These are phyloP conservation scores for Gracilaria caudata DNA, from an alignment of 23 red algal genomes.

Conservation along the genomic window DNA sequence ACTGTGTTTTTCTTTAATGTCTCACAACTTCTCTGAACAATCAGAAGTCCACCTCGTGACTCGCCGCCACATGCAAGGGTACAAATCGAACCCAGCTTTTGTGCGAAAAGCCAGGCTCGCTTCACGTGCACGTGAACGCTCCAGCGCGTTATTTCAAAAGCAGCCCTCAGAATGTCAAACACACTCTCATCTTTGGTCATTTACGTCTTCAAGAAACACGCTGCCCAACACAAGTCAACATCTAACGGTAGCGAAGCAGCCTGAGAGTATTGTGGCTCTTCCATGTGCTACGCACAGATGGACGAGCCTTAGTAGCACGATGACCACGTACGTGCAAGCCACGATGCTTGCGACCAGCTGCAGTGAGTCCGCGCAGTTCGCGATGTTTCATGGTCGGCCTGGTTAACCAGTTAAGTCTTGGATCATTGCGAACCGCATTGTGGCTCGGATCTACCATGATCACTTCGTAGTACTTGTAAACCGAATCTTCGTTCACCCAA, in stretches of 20 bases:
- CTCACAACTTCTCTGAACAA: no score
- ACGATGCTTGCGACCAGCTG: constrained; percentile 82
- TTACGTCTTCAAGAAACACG: no score
- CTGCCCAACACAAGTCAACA: no score
- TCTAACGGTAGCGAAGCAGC: constrained; percentile 88
- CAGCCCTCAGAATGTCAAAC: no score
- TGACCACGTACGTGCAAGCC: constrained; percentile 88
- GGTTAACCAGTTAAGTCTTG: constrained; percentile 88
- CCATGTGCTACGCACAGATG: constrained; percentile 86
- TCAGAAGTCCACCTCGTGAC: no score
- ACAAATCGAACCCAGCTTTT: no score
- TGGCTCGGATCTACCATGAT: constrained; percentile 95
- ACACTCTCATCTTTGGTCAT: no score
- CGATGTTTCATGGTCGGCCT: constrained; percentile 96
- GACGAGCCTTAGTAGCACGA: constrained; percentile 77
- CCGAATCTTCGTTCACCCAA: constrained; percentile 97
- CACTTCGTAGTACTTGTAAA: constrained; percentile 98
- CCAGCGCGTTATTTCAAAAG: no score
- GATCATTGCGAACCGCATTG: constrained; percentile 91
- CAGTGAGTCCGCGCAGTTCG: constrained; percentile 89
- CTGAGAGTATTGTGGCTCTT: constrained; percentile 91
- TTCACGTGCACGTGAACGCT: no score
- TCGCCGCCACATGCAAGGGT: no score
- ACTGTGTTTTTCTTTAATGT: no score
- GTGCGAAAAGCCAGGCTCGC: no score